Evolutionary conservation across 257 asterid species (phyloP), one percentile per base, ranked within the genome.

Genomic region (Cruciata laevipes): DNA sequence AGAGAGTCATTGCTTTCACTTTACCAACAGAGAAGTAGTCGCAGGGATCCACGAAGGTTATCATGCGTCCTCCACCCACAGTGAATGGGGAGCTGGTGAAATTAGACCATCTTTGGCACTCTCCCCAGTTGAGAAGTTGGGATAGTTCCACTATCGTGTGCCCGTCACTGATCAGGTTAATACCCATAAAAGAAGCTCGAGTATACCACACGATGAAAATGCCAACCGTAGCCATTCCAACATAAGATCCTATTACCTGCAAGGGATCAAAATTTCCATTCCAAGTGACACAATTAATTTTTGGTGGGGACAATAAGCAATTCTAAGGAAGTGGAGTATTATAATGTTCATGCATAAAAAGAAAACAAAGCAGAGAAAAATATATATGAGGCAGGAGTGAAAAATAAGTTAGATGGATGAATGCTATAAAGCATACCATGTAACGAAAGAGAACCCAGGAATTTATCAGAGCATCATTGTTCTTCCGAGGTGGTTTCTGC

Each of bases 101-200:
- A 71, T 87, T 83, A 17, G 85, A 58, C 98, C 98, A 91, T 0
- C 89, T 72, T 30, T 89, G 71, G 83, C 98, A 91, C 49, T 84
- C 86, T 49, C 98, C 95, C 98, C 98, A 91, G 84, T 83, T 81
- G 42, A 91, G 95, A 56, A 91, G 96, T 81, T 87, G 89, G 55
- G 95, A 85, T 24, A 89, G 82, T 52, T 79, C 78, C n/a, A 89
- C 82, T 8, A 89, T 87, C 0, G 95, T 84, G 69, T 91, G 98
- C 57, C 98, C 96, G 49, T 91, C 98, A 5, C 70, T 73, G 38
- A 71, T 67, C 57, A 91, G 83, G 77, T 83, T 65, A 67, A 91
- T 79, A 5, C 96, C 95, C 31, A 91, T 76, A 63, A 91, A 89
- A 1, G 96, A 87, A 52, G 95, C 79, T 63, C 51, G 90, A 61